Evolutionary conservation across 2,329 filamentous ascomycete species (phyloP), one percentile per base, ranked within the genome.

Genomic region (Xylaria sp.): DNA sequence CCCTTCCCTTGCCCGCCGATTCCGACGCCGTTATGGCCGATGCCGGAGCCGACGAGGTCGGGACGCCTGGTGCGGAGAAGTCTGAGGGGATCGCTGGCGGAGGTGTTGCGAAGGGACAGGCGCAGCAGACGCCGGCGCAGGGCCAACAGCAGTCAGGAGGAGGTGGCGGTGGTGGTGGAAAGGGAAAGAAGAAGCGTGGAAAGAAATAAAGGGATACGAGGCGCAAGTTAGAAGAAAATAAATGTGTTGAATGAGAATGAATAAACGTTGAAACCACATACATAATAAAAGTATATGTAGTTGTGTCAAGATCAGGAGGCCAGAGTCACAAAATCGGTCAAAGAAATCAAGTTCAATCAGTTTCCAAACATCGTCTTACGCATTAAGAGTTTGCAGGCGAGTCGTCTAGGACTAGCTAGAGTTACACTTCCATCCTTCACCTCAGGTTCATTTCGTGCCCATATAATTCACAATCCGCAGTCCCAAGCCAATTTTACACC

Each of bases 121-220:
- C 65, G 74, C 63, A 50, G 45, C 71, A 62, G 75, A 73, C 67
- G 74, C 55, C 58, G 6, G 20, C 43, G 45, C 73, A 75, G 48
- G 72, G 65, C 64, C 75, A 78, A 67, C 72, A 72, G 58, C 75
- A 75, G n/a, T n/a, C n/a, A 61, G 72, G 72, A 45, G 60, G 57
- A 62, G 79, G 74, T 10, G 75, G 74, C 68, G 79, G 78, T 63
- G 80, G 78, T 62, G 79, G 81, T 50, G 79, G 83, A 50, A 83
- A 83, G 77, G 90, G 89, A 80, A 92, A 91, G 82, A 91, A 91
- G 82, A 91, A 90, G 81, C 91, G 90, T 81, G 89, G 89, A 53
- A 91, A 90, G 84, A 87, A 89, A 84, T 1, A 46, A 58, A 30
- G 20, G 8, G 55, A 45, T 0, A 3, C 32, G 7, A 20, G 25